phyloP scores from a whole-genome alignment of 352 stramenopile species.

The Phytophthora cactorum region DNA sequence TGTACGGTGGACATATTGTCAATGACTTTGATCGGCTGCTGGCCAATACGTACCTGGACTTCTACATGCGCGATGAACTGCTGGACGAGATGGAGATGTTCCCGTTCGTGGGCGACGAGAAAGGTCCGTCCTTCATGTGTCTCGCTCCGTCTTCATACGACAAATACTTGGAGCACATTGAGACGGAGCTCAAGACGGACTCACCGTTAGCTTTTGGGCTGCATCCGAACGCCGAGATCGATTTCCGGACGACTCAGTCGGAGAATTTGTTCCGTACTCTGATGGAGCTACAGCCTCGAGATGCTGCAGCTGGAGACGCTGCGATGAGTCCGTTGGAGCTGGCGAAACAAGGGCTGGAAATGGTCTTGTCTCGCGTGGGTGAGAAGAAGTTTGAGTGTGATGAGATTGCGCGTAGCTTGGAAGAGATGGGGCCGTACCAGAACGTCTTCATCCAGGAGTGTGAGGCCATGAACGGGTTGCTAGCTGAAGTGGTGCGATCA shows the following conservation, averaged over 20 bases:
- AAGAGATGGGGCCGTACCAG: constrained; percentile 95
- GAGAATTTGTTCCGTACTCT: constrained; percentile 96
- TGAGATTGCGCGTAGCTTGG: constrained; percentile 93
- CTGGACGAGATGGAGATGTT: constrained; percentile 99
- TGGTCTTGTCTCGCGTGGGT: constrained; percentile 94
- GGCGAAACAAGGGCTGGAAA: constrained; percentile 89
- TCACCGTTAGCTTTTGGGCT: constrained; percentile 97
- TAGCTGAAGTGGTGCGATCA: constrained; percentile 95
- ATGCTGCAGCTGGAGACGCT: constrained; percentile 87
- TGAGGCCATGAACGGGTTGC: constrained; percentile 96
- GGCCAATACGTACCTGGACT: constrained; percentile 97
- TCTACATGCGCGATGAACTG: constrained; percentile 98
- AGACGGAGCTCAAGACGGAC: constrained; percentile 95
- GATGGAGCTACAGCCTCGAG: constrained; percentile 95
- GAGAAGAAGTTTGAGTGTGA: constrained; percentile 99
- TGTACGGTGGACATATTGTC: constrained; percentile 97
- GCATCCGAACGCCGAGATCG: constrained; percentile 98
- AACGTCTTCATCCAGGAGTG: constrained; percentile 99
- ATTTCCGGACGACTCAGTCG: constrained; percentile 97
- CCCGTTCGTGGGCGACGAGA: constrained; percentile 97
- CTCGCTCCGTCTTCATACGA: constrained; percentile 96
- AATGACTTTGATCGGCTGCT: constrained; percentile 96
- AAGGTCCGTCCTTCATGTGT: constrained; percentile 94
- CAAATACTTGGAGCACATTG: constrained; percentile 98
- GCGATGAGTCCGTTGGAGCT: constrained; percentile 93